Evolutionary conservation across 106 monocot genomes (phyloP), one percentile per base, ranked within the genome.

Genomic region (Acanthochlamys bracteata): DNA sequence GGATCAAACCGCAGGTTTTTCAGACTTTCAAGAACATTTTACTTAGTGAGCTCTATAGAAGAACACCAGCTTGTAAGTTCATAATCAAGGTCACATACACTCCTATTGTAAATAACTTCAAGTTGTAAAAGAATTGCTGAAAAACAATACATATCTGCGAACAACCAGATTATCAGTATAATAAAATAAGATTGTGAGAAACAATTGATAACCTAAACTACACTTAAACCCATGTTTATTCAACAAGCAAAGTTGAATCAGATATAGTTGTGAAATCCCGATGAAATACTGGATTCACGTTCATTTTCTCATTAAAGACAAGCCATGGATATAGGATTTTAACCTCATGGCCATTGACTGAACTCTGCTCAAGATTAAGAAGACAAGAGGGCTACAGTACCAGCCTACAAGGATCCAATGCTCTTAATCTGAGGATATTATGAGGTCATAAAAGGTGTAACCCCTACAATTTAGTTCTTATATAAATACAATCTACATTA

Each of bases 241-340:
- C 6, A 49, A 3, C 49, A 49, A 10, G 49, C 2, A 4, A 12
- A 14, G 12, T 14, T 33, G 92, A 92, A 74, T 99, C 98, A 61
- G 92, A 76, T 55, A 99, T 65, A 51, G 80, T 92, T 65, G 98
- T 99, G n/a, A 92, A 88, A 57, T 99, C 98, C 16, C 98, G 88
- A 47, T 92, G 76, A 63, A 99, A 99, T 15, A 99, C 98, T 0
- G 98, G 78, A 61, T 99, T 99, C 25, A 99, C 98, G 74, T 99
- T 99, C 63, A 99, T 85, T 76, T 99, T 99, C 79, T 99, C 98
- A 67, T 99, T 99, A 61, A 99, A 99, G 55, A 99, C 89, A 58
- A 99, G 66, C 98, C 98, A 99, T 23, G 98, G 98, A 60, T 79
- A 92, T 61, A 88, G 92, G 81, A 99, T 88, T 49, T 71, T 92